Percentiles rank a stretch among this genome's conserved stretches.
phyloP scores from a whole-genome alignment of 2,329 filamentous ascomycete genomes.

The Dothidotthia symphoricarpi region DNA sequence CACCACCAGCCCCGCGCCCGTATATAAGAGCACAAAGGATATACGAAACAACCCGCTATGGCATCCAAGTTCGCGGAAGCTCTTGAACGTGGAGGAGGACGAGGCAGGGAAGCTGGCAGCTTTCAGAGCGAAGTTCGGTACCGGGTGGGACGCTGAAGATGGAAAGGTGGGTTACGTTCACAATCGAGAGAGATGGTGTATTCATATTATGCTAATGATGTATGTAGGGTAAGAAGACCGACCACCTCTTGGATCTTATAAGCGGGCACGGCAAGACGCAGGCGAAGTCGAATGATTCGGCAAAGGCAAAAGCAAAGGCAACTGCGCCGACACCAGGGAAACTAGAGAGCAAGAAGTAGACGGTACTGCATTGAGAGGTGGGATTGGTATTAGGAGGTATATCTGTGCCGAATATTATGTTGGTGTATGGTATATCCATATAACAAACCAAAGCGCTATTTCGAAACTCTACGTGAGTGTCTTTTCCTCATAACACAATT shows the following conservation, averaged over 20 bases:
- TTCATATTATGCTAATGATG: slow-evolving; percentile 1
- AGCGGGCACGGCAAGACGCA: slow-evolving; percentile 22
- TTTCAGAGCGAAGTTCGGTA: slow-evolving; percentile 81
- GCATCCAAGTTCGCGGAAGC: slow-evolving; percentile 79
- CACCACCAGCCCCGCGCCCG: slow-evolving; percentile 68
- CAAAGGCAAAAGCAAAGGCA: slow-evolving; percentile 12
- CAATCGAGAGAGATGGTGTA: not conserved
- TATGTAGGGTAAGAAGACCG: slow-evolving; percentile 19
- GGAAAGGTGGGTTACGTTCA: slow-evolving; percentile 12
- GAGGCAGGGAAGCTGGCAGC: slow-evolving; percentile 86
- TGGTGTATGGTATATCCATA: no score
- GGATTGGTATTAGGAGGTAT: no score
- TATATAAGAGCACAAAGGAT: slow-evolving; percentile 71
- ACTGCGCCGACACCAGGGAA: slow-evolving; percentile 13
- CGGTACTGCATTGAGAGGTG: no score
- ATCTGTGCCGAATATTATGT: no score
- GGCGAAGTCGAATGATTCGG: slow-evolving; percentile 13
- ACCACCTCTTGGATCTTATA: slow-evolving; percentile 35
- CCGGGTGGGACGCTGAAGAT: slow-evolving; percentile 67
- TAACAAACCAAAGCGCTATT: no score
- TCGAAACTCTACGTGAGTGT: no score
- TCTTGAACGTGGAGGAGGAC: slow-evolving; percentile 89
- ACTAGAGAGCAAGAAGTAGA: slow-evolving; percentile 10
- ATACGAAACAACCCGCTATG: slow-evolving; percentile 85
- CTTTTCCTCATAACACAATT: no score